Conservation (phyloP, 768 basidiomycete genomes). For the Naganishia vaughanmartiniae region DNA sequence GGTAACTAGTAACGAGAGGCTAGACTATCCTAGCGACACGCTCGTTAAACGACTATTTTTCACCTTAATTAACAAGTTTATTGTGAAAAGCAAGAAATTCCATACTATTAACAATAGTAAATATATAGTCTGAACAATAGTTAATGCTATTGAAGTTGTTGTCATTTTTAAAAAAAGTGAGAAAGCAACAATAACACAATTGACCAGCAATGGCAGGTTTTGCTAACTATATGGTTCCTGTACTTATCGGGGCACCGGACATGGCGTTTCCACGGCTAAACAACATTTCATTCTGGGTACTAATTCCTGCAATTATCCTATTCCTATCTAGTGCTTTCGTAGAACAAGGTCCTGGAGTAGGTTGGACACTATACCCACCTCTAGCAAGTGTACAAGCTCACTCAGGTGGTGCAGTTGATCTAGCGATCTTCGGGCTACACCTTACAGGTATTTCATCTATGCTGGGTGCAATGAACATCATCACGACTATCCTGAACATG, state of each 20-base stretch:
- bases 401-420: constrained; percentile 41
- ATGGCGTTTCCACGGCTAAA: constrained; percentile 10
- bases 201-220: constrained; percentile 14
- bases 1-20: neutral
- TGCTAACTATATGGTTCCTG: constrained; percentile 20
- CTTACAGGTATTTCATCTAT: constrained; percentile 28
- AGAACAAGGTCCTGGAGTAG: constrained; percentile 33
- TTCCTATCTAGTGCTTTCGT: constrained; percentile 35
- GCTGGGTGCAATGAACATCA: constrained; percentile 36
- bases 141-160: constrained; percentile 6
- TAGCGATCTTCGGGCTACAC: constrained; percentile 38
- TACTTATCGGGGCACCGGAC: constrained; percentile 13
- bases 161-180: neutral
- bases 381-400: constrained; percentile 38
- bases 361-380: constrained; percentile 34
- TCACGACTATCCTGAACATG: constrained; percentile 40
- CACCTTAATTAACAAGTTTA: no score
- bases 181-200: constrained; percentile 3
- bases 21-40: neutral
- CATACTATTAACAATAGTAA: constrained; percentile 7
- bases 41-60: constrained; percentile 3
- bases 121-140: constrained; percentile 7
- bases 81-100: neutral
- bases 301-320: constrained; percentile 31
- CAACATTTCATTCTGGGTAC: constrained; percentile 18